phyloP scores from a whole-genome alignment of 2,329 filamentous ascomycete genomes.

The Leptographium radiaticola region DNA sequence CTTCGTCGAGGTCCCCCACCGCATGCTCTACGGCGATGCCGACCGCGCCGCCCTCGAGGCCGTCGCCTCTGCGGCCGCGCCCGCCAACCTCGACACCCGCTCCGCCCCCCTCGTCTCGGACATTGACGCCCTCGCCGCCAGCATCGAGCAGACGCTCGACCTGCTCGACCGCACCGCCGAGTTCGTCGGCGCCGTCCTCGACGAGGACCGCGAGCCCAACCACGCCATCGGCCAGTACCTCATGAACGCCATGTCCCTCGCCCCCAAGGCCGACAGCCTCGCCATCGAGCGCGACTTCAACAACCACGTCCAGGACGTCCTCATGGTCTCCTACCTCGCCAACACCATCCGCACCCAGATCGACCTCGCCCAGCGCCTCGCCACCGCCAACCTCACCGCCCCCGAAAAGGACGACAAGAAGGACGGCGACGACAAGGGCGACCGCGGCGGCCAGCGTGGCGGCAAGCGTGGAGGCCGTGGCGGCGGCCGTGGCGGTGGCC shows the following conservation, averaged over 20 bases:
- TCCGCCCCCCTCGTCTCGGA: constrained; percentile 66
- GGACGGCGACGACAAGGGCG: constrained; percentile 25
- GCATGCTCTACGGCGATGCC: constrained; percentile 66
- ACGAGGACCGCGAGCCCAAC: constrained; percentile 82
- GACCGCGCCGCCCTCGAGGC: constrained; percentile 60
- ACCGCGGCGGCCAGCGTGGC: constrained; percentile 24
- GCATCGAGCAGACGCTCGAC: constrained; percentile 74
- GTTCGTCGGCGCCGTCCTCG: constrained; percentile 86
- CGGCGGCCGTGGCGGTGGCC: constrained; percentile 26
- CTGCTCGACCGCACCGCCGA: constrained; percentile 84
- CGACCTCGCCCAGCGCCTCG: constrained; percentile 89
- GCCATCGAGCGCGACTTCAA: constrained; percentile 98
- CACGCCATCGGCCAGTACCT: constrained; percentile 90
- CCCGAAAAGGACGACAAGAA: constrained; percentile 27
- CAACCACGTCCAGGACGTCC: constrained; percentile 98
- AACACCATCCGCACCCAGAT: constrained; percentile 99
- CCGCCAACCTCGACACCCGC: constrained; percentile 66
- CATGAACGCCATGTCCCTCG: constrained; percentile 82
- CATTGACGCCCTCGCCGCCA: constrained; percentile 76
- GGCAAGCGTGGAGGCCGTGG: constrained; percentile 25
- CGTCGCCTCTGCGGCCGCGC: constrained; percentile 48
- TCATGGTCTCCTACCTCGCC: constrained; percentile 94
- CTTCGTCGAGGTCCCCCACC: constrained; percentile 94
- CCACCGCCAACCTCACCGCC: constrained; percentile 53
- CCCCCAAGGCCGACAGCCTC: constrained; percentile 82